A percentile compares a stretch with the other conserved stretches of the same genome.
Evolutionary conservation across 164 flowering plant species (phyloP).

Genomic region (Hamamelis virginiana): DNA sequence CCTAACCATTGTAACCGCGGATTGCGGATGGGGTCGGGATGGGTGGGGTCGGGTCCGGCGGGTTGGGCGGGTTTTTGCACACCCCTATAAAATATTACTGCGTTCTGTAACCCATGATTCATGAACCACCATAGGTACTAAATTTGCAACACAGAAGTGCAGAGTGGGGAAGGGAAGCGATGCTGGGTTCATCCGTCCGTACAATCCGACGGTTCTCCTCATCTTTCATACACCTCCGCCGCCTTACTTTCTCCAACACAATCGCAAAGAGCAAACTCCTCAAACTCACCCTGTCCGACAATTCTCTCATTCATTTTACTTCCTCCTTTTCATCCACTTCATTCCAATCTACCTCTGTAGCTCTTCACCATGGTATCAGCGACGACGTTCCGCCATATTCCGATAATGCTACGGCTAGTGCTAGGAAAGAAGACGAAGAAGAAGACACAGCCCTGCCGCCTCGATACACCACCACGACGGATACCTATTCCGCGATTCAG

Average conservation of each 20-base stretch:
- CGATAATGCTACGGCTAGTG: background rate
- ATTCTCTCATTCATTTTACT: background rate
- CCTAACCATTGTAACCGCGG: no score
- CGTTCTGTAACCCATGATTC: no score
- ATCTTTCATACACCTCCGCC: conserved; percentile 1
- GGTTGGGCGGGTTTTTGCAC: no score
- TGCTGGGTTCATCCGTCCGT: conserved; percentile 9
- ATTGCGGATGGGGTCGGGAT: no score
- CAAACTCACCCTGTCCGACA: no score
- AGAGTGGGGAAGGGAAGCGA: background rate
- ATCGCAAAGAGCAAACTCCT: no score
- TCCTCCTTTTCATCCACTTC: background rate
- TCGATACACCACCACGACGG: conserved; percentile 5
- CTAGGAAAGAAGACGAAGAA: background rate
- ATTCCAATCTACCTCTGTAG: background rate
- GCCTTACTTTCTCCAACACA: conserved; percentile 1
- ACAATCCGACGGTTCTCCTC: conserved; percentile 1
- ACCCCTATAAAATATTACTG: no score
- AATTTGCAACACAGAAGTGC: no score
- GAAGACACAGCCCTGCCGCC: background rate
- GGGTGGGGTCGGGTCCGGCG: no score
- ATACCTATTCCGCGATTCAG: conserved; percentile 62
- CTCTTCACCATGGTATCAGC: background rate
- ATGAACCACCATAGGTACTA: no score
- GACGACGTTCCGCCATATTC: background rate